phyloP scores from a whole-genome alignment of 2,329 filamentous ascomycete genomes.

The Geosmithia flava region DNA sequence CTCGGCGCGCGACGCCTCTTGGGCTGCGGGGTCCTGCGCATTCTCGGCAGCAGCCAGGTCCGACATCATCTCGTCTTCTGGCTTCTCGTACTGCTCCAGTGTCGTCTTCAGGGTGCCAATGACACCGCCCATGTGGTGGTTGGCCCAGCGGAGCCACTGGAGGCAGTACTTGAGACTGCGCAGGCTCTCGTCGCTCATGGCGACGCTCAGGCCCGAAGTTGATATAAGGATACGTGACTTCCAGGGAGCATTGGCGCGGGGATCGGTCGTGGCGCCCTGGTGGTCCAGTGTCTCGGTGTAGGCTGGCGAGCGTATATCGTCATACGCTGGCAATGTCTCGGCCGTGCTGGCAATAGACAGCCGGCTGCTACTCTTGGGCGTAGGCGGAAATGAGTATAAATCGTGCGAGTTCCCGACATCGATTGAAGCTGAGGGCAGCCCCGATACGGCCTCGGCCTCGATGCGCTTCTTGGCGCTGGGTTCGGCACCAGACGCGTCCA shows the following conservation, averaged over 20 bases:
- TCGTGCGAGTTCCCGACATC: constrained; percentile 13
- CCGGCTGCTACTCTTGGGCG: constrained; percentile 27
- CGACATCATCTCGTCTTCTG: constrained; percentile 6
- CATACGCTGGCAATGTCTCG: constrained; percentile 74
- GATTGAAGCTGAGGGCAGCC: constrained; percentile 3
- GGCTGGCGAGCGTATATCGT: constrained; percentile 62
- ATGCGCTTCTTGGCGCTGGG: constrained; percentile 14
- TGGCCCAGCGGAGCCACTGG: constrained; percentile 67
- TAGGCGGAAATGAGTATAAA: constrained; percentile 12
- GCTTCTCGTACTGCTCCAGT: constrained; percentile 56
- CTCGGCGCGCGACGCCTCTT: constrained; percentile 22
- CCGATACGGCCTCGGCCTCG: constrained; percentile 7
- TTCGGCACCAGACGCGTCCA: constrained; percentile 27
- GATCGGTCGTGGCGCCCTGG: constrained; percentile 12
- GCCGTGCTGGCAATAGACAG: constrained; percentile 54
- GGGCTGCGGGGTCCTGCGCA: constrained; percentile 1
- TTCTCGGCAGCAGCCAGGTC: constrained; percentile 3
- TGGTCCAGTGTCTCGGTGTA: constrained; percentile 49
- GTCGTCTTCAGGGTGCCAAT: constrained; percentile 63
- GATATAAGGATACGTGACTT: constrained; percentile 78
- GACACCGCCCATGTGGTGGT: constrained; percentile 65
- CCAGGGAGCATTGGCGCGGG: constrained; percentile 39
- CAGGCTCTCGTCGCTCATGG: constrained; percentile 81
- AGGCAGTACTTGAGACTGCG: constrained; percentile 77
- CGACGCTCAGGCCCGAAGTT: constrained; percentile 80